Percentiles rank a stretch among this genome's conserved stretches.
Conservation (phyloP, 352 stramenopile genomes). For the Globisporangium lucens region DNA sequence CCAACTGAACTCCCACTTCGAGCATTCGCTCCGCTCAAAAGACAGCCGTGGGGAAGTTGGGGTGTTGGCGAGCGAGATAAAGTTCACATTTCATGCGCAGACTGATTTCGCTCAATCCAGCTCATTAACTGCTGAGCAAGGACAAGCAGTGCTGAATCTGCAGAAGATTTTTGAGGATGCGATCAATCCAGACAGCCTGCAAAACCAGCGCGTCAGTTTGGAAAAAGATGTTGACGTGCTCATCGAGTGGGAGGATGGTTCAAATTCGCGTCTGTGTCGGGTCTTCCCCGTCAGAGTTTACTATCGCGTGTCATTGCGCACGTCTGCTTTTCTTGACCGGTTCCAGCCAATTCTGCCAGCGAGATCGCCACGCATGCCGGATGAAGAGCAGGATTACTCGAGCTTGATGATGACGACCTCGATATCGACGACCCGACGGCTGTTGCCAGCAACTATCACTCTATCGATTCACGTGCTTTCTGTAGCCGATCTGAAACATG, state of each 20-base stretch:
- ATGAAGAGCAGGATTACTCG: background rate
- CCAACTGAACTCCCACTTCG: constrained; percentile 45
- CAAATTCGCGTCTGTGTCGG: background rate
- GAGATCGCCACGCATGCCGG: background rate
- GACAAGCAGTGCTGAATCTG: constrained; percentile 28
- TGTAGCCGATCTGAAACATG: constrained; percentile 12
- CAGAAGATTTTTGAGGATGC: background rate
- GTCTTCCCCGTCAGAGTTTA: constrained; percentile 11
- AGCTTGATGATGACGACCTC: background rate
- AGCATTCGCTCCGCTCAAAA: constrained; percentile 27
- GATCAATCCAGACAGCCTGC: background rate
- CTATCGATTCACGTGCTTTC: constrained; percentile 9
- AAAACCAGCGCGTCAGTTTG: background rate
- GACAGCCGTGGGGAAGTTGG: background rate
- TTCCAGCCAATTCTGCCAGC: background rate
- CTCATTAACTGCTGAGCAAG: constrained; percentile 13
- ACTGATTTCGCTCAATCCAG: constrained; percentile 24
- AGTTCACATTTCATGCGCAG: constrained; percentile 24
- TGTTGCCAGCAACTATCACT: constrained; percentile 9
- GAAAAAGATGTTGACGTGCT: constrained; percentile 7
- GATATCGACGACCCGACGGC: constrained; percentile 6
- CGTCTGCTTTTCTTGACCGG: no score
- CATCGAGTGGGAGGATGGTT: constrained; percentile 8
- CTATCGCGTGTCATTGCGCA: constrained; percentile 7
- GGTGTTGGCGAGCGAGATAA: constrained; percentile 18